These are phyloP conservation scores for Davidsoniella eucalypti DNA, from an alignment of 2,329 filamentous ascomycete species.

Conservation along the genomic window DNA sequence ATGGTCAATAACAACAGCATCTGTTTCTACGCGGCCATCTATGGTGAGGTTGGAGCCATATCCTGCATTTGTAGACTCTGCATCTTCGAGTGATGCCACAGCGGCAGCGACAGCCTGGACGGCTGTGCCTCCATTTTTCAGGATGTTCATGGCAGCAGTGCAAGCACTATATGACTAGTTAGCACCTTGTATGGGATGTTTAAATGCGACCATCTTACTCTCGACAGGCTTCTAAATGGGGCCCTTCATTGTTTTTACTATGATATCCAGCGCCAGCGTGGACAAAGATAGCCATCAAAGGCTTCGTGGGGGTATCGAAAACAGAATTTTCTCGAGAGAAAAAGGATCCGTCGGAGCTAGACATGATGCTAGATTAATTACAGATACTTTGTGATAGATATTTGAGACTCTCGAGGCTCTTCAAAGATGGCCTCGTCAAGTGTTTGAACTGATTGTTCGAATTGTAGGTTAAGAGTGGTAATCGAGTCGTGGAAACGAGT, in stretches of 20 bases:
- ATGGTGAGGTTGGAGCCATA: constrained; percentile 90
- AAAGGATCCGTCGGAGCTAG: neutral
- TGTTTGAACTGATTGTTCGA: too few species aligned
- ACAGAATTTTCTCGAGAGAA: neutral
- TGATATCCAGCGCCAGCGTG: constrained; percentile 94
- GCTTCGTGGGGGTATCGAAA: constrained; percentile 15
- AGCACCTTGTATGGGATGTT: constrained; percentile 2
- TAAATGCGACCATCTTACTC: constrained; percentile 42
- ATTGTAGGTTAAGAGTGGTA: too few species aligned
- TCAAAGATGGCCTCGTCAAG: too few species aligned
- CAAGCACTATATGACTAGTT: constrained; percentile 6
- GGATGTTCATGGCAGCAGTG: constrained; percentile 22
- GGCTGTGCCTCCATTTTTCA: constrained; percentile 63
- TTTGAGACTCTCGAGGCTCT: too few species aligned
- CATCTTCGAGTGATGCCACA: constrained; percentile 75
- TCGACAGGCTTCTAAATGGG: constrained; percentile 74
- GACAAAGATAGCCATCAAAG: constrained; percentile 66
- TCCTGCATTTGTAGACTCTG: constrained; percentile 90
- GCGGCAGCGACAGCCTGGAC: constrained; percentile 83
- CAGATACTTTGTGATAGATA: too few species aligned
- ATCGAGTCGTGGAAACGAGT: too few species aligned
- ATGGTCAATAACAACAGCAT: constrained; percentile 87
- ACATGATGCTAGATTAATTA: constrained; percentile 1
- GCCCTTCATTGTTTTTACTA: constrained; percentile 66
- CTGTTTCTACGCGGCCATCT: constrained; percentile 82